A percentile compares a stretch with the other conserved stretches of the same genome.
Evolutionary conservation across 1,284 basidiomycete genomes (phyloP).

Genomic region (Pterulicium gracile): DNA sequence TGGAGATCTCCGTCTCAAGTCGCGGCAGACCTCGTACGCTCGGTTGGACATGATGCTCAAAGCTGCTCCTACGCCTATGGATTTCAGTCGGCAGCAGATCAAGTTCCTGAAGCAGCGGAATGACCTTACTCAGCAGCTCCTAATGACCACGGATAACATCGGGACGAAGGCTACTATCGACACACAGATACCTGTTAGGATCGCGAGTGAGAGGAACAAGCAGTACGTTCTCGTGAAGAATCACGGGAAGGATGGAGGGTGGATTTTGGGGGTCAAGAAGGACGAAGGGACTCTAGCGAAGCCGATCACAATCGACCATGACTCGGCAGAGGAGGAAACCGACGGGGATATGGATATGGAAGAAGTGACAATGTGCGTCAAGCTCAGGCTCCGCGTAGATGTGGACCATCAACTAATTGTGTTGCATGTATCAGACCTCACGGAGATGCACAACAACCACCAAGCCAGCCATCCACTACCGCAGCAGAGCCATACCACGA

Average conservation of each 20-base stretch:
- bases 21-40: conserved; percentile 87
- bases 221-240: conserved; percentile 94
- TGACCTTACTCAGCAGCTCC: conserved; percentile 86
- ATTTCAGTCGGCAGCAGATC: conserved; percentile 95
- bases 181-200: conserved; percentile 82
- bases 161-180: conserved; percentile 62
- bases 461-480: no score
- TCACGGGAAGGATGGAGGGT: conserved; percentile 78
- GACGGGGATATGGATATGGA: conserved; percentile 65
- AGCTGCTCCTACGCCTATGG: conserved; percentile 74
- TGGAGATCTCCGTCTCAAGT: conserved; percentile 88
- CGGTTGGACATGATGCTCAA: conserved; percentile 88
- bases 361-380: conserved; percentile 57
- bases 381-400: conserved; percentile 5
- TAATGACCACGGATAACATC: conserved; percentile 89
- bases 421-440: no score
- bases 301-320: conserved; percentile 75
- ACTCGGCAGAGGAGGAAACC: conserved; percentile 20
- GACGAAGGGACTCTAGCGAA: conserved; percentile 68
- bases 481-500: conserved; percentile 60
- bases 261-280: conserved; percentile 85
- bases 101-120: conserved; percentile 86
- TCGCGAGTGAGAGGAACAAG: conserved; percentile 89
- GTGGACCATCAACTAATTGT: conserved; percentile 13
- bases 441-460: no score